phyloP scores from a whole-genome alignment of 2,329 filamentous ascomycete genomes.

The Capronia americana region DNA sequence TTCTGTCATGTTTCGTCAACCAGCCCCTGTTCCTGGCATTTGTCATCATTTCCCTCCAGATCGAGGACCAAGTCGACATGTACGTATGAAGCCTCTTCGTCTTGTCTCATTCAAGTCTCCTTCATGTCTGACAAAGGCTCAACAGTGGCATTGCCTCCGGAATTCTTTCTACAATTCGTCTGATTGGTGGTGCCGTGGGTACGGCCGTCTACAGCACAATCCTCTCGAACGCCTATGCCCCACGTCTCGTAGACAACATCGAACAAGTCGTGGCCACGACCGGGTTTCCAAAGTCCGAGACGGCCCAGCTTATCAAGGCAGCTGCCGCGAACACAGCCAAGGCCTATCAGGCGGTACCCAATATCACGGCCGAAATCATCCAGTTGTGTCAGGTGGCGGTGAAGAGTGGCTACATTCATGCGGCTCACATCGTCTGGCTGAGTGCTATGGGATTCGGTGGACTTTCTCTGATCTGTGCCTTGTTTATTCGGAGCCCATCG shows the following conservation, averaged over 20 bases:
- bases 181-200: background rate
- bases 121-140: background rate
- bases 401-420: background rate
- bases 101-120: background rate
- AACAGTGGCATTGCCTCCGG: background rate
- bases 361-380: background rate
- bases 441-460: background rate
- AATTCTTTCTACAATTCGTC: background rate
- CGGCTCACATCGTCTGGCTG: background rate
- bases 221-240: background rate
- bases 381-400: background rate
- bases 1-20: conserved; percentile 8
- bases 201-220: background rate
- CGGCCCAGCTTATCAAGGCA: background rate
- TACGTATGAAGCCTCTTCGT: background rate
- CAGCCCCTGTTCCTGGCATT: conserved; percentile 10
- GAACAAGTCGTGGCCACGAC: background rate
- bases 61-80: conserved; percentile 18
- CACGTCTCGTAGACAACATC: background rate
- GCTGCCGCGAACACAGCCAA: background rate
- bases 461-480: background rate
- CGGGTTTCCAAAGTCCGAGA: background rate
- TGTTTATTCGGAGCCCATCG: background rate
- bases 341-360: background rate
- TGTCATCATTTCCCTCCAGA: conserved; percentile 11